Base-by-base conservation (phyloP, 495 filamentous ascomycete species). In the Aspergillus coremiiformis region DNA sequence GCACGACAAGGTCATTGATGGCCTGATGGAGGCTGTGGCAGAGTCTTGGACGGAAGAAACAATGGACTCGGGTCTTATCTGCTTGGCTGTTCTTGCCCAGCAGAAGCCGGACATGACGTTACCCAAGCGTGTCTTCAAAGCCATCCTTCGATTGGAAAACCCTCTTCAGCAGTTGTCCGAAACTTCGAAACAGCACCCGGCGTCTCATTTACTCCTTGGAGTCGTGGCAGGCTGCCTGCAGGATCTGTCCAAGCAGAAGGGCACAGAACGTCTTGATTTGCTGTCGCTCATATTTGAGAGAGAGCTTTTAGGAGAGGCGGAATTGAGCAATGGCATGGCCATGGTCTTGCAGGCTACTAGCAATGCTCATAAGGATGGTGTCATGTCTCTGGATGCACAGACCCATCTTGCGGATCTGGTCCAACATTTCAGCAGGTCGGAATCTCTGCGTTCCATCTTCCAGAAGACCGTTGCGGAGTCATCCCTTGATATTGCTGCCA, bases 11-110 rank as follows among this genome's bases (percentile, higher is more conserved):
- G 78, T 89, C 4, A 67, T 96, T 22, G 74, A 83, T 49, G 82
- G 81, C 4, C 72, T 97, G 55, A 96, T 97, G 91, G 85, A 91
- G 56, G 86, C 87, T 41, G 76, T 96, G 19, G 84, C 84, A 10
- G 70, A 68, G 20, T 85, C 85, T 6, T 95, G 86, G 86, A 84
- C 80, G 1, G 60, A 71, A 21, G 87, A 88, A 41, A 91, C 85
- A 0, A 58, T 80, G 3, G 76, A 79, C 14, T 78, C 86, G 2
- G 89, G 86, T n/a, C 71, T 97, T 17, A 79, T 89, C 20, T 94
- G 89, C 58, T 64, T 96, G 17, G 81, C 85, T 24, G 80, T 94
- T 26, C 66, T 97, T 22, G 84, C 90, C 1, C 83, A 96, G 57
- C 80, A 87, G 56, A 88, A 83, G 64, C 78, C 84, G 30, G 61